Evolutionary conservation across 2,329 filamentous ascomycete genomes (phyloP), one percentile per base, ranked within the genome.

Genomic region (Paecilomyces sp.): DNA sequence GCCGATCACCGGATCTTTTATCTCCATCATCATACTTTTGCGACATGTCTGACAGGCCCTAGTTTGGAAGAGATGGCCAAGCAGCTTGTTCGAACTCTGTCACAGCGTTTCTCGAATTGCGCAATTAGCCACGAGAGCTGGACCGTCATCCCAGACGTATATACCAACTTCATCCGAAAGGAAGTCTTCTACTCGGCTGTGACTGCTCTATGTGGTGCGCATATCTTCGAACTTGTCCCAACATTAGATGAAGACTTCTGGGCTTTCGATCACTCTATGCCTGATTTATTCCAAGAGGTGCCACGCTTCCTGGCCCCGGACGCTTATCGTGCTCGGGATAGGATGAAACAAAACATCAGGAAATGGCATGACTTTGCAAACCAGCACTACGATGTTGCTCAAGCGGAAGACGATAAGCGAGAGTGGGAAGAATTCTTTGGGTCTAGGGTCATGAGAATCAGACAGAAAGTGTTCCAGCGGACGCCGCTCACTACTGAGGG

Each of bases 181-280:
- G n/a, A 59, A 28, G 59, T 61, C 59, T 63, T 63, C 50, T 22
- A 34, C 3, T 47, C 61, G 4, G 58, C 61, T 41, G 58, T 61
- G 8, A 58, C 67, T 3, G 68, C 73, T 1, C 65, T 78, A 4
- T 72, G 77, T 54, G 77, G 77, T n/a, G 73, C 71, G 2, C 73
- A 78, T 60, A 76, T 79, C 64, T 68, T 76, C 53, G 70, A 77
- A 30, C 75, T 78, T 62, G 78, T 74, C 13, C 70, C 74, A 2
- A 71, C 75, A 0, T 70, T 77, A 22, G 76, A 74, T 68, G 62
- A 72, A 34, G 64, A 70, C 12, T 61, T 79, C 41, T 79, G 76
- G 76, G 60, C 64, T 8, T 74, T 76, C 50, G 62, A 62, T 13
- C 41, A 58, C 9, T 59, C 57, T 25, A 28, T 31, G 52, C 52